Evolutionary conservation across 495 filamentous ascomycete species (phyloP), one percentile per base, ranked within the genome.

Genomic region (Aspergillus incahuasiensis): DNA sequence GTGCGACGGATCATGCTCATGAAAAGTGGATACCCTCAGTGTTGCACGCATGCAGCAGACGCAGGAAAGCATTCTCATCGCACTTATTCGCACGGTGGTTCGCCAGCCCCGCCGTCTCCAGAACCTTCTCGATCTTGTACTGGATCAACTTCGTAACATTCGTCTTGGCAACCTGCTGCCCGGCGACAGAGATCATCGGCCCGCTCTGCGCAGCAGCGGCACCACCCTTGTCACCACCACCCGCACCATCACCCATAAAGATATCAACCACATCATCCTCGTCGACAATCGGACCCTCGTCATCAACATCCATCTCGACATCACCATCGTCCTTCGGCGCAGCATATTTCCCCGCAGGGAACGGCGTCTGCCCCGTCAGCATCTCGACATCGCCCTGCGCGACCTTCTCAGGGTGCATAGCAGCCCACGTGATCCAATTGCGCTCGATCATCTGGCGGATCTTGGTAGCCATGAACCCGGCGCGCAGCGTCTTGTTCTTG

Each of bases 361-460:
- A 96, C 80, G 65, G 89, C 85, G 57, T 91, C 86, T 62, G 89
- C 7, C 49, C 49, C 0, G 39, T 30, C 2, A 52, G 24, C 22
- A 52, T 11, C 16, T 52, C 49, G 2, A 52, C 22, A 52, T 52
- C 49, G 34, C 5, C 49, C 38, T 28, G 38, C 8, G 38, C 5
- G n/a, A 52, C 49, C 22, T 42, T 42, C 38, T 52, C 49, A 11
- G 49, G 49, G 34, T 52, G 22, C 38, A 52, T 52, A 16, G 49
- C 22, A 18, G 39, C 49, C 38, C 39, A 82, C 48, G 92, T 86
- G 68, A 92, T 96, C 81, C 85, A 96, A 7, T 90, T 87, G 60
- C 89, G 79, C 66, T 94, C 97, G 66, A 96, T 96, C 55, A 78
- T 75, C 70, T 91, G 89, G 53, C 95, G 69, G 79, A 96, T 82